A percentile compares a stretch with the other conserved stretches of the same genome.
These are phyloP conservation scores for Diacronema lutheri DNA, from an alignment of 78 protist species.

Conservation along the genomic window DNA sequence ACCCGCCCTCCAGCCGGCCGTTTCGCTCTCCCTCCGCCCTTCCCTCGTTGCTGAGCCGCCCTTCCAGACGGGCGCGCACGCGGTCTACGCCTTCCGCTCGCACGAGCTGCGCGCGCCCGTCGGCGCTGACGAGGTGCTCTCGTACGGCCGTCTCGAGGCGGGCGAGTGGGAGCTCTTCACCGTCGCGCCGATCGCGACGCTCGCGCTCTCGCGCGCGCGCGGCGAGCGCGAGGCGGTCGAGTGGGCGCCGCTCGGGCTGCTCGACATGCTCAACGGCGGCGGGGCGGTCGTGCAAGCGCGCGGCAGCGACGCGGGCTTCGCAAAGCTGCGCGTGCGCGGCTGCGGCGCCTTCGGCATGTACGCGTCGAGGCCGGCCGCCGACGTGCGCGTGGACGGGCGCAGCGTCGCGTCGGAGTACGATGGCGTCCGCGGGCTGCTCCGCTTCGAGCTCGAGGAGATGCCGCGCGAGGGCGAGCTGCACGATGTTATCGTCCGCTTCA, in stretches of 20 bases:
- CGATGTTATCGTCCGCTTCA: no score
- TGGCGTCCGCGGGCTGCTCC: no score
- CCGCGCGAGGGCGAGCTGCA: no score
- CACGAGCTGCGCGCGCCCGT: no score
- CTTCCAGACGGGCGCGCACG: no score
- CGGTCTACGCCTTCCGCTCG: not conserved
- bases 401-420: no score
- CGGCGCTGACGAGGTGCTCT: not conserved
- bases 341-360: not conserved
- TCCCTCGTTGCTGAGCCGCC: not conserved
- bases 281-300: slow-evolving; percentile 10
- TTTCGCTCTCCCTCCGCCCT: not conserved
- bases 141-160: not conserved
- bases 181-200: no score
- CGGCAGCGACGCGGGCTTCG: not conserved
- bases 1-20: not conserved
- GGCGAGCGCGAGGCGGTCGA: no score
- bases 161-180: slow-evolving; percentile 24
- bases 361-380: no score
- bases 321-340: not conserved
- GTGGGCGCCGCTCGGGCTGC: slow-evolving; percentile 33
- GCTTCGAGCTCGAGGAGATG: no score
- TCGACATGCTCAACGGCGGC: slow-evolving; percentile 37
- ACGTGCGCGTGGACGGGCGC: no score
- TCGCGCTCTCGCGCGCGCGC: no score